phyloP scores from a whole-genome alignment of 1,139 yeast species.

The Kazachstania sp. region DNA sequence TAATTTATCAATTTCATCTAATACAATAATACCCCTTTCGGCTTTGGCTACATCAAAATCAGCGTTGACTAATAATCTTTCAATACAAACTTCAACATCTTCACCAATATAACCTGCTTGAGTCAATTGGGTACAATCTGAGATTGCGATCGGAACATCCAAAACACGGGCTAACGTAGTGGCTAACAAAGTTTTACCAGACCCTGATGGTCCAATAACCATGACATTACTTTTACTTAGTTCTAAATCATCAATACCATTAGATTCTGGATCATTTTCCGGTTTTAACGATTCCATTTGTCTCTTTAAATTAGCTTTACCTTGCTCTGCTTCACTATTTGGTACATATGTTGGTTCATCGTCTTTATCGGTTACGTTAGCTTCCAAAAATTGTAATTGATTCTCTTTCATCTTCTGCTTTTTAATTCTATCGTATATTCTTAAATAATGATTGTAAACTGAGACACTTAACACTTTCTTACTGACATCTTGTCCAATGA shows the following conservation, averaged over 20 bases:
- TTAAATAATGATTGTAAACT: conserved; percentile 43
- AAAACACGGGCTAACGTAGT: conserved; percentile 41
- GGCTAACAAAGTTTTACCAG: conserved; percentile 48
- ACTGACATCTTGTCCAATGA: conserved; percentile 45
- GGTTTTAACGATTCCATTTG: conserved; percentile 23
- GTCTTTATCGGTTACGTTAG: conserved; percentile 10
- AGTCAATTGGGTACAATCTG: conserved; percentile 49
- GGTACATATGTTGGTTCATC: conserved; percentile 12
- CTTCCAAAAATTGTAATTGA: conserved; percentile 9
- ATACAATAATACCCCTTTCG: conserved; percentile 45
- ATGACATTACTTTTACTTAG: conserved; percentile 45
- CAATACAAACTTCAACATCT: conserved; percentile 46
- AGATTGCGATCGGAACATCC: conserved; percentile 45
- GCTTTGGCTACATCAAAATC: conserved; percentile 42
- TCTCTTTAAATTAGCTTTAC: conserved; percentile 24
- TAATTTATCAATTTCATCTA: conserved; percentile 47
- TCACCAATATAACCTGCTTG: conserved; percentile 56
- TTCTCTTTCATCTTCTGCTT: conserved; percentile 16
- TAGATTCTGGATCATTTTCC: conserved; percentile 1
- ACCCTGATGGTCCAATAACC: conserved; percentile 48
- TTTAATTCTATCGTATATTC: conserved; percentile 36
- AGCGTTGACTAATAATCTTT: conserved; percentile 39
- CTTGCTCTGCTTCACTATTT: conserved; percentile 26
- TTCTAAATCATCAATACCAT: conserved; percentile 32
- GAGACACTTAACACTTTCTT: conserved; percentile 50